A percentile compares a stretch with the other conserved stretches of the same genome.
phyloP scores from a whole-genome alignment of 176 grass and related monocot species.

The Juncus inflexus region DNA sequence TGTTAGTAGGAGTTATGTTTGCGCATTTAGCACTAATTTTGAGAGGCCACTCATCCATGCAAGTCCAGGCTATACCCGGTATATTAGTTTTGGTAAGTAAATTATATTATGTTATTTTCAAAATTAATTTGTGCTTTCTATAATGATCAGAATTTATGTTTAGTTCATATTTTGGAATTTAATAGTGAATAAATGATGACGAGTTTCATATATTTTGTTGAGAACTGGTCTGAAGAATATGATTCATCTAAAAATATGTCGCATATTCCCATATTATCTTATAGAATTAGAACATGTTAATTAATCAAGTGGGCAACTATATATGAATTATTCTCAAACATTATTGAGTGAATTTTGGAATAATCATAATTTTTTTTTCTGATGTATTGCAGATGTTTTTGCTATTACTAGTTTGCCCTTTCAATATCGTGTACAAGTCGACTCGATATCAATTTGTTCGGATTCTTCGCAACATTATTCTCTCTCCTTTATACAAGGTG shows the following conservation, averaged over 20 bases:
- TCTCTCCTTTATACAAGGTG: constrained; percentile 97
- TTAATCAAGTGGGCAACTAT: not conserved
- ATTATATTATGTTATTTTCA: not conserved
- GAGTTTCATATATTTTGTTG: no score
- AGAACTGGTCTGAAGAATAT: not conserved
- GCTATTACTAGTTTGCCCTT: constrained; percentile 70
- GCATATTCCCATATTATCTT: no score
- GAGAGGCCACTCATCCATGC: constrained; percentile 56
- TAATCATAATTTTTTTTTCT: constrained; percentile 29
- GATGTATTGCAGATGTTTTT: constrained; percentile 58
- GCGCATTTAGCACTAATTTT: constrained; percentile 57
- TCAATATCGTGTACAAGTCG: constrained; percentile 71
- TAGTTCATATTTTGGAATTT: no score
- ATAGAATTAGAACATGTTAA: not conserved
- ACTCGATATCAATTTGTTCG: constrained; percentile 73
- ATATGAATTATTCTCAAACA: constrained; percentile 18
- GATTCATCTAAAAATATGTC: not conserved
- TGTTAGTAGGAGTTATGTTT: constrained; percentile 81
- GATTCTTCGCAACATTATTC: constrained; percentile 83
- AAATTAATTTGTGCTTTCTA: not conserved
- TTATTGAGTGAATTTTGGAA: constrained; percentile 20
- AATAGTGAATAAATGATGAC: no score
- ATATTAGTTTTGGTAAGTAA: constrained; percentile 69
- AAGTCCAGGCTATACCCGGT: constrained; percentile 91
- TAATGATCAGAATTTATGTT: not conserved